phyloP scores from a whole-genome alignment of 495 filamentous ascomycete species.

The Hyaloscypha variabilis region DNA sequence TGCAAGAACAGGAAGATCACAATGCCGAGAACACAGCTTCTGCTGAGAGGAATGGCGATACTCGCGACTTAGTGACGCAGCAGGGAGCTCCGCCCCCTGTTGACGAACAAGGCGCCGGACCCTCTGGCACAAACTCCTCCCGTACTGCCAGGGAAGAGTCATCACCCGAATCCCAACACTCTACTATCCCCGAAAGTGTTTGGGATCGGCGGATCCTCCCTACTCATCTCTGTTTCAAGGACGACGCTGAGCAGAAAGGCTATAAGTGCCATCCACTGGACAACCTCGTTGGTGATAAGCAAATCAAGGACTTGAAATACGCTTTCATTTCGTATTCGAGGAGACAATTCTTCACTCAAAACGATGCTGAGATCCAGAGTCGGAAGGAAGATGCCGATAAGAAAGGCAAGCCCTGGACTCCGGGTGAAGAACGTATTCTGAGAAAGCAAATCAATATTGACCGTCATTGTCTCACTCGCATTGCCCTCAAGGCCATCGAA shows the following conservation, averaged over 20 bases:
- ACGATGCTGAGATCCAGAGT: neutral
- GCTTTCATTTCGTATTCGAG: neutral
- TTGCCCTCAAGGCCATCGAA: neutral
- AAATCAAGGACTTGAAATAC: neutral
- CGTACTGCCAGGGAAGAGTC: no score
- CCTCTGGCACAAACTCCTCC: no score
- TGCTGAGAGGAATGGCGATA: neutral
- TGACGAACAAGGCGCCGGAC: no score
- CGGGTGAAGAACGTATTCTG: neutral
- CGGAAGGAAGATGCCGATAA: neutral
- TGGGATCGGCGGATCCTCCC: neutral
- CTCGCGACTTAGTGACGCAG: neutral
- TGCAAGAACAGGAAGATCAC: constrained; percentile 3
- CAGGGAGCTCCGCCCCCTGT: no score
- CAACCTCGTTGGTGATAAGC: neutral
- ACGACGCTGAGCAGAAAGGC: neutral
- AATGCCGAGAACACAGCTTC: neutral
- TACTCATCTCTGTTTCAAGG: neutral
- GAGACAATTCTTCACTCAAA: neutral
- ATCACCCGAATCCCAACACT: no score
- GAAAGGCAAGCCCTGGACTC: neutral
- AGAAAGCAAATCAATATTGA: neutral
- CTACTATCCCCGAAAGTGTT: no score
- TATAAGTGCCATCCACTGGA: no score
- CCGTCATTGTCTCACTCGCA: neutral